Base-by-base conservation (phyloP, 768 basidiomycete genomes). In the Leccinum imitatum region DNA sequence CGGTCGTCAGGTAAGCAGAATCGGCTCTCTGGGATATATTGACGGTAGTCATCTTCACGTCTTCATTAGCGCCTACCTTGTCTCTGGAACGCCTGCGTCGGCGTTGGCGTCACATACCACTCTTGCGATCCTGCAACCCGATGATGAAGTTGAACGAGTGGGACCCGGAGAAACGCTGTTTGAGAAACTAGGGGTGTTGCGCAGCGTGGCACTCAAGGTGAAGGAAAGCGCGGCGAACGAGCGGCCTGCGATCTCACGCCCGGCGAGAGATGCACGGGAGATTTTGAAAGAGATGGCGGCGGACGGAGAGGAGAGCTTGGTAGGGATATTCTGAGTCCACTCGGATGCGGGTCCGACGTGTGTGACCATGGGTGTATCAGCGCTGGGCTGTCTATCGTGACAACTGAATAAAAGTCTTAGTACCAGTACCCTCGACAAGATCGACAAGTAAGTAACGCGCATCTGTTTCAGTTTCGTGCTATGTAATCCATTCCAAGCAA, bases 181-280 rank as follows among this genome's bases (percentile, higher is more conserved):
- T 87, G 94, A 81, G 82, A 88, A 75, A 55, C 77, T 92, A 3
- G 80, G 80, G 3, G 65, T 89, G 6, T 73, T 89, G 33, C 80
- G 81, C 6, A 81, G 75, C 46, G 84, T 95, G 3, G 84, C 89
- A 0, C 84, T 87, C 71, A 94, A 94, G 71, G 80, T 90, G 3
- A 76, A 85, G 54, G 87, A 89, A 62, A 84, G 87, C 65, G 81
- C 83, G 1, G 84, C 80, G 3, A 86, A 80, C 62, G 91, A 94
- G 48, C 83, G 83, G 39, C 85, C 90, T 3, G 79, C 82, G 23
- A 84, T 95, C 47, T 81, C 90, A 10, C 79, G 93, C 50, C 93
- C 92, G 0, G 89, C 92, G 7, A 78, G 93, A 48, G 93, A 95
- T 68, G 89, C 94, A 3, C 80, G 87, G 63, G 94, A 96, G 55